A percentile compares a stretch with the other conserved stretches of the same genome.
These are phyloP conservation scores for Zelopaecilomyces penicillatus DNA, from an alignment of 2,329 filamentous ascomycete genomes.

Conservation along the genomic window DNA sequence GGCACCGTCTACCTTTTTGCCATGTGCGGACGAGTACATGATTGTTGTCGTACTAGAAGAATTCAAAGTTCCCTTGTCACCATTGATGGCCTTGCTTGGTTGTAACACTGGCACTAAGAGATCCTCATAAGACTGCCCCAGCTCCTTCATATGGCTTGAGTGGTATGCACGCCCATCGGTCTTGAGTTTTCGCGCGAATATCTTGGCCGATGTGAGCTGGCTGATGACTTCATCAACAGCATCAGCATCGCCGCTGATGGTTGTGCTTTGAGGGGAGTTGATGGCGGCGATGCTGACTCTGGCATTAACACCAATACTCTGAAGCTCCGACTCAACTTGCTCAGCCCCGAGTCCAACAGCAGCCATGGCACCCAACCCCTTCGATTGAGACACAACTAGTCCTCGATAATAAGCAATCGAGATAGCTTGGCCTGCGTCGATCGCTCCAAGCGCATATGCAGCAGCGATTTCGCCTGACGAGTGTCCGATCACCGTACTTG, in stretches of 20 bases:
- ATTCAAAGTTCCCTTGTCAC: background rate
- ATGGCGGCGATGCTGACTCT: conserved; percentile 15
- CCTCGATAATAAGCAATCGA: conserved; percentile 13
- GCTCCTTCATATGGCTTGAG: conserved; percentile 13
- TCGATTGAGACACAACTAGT: background rate
- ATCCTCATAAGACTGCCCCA: conserved; percentile 4
- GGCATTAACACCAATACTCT: conserved; percentile 6
- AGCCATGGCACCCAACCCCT: conserved; percentile 15
- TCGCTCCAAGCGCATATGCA: conserved; percentile 15
- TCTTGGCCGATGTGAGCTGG: conserved; percentile 4
- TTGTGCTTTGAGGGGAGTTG: conserved; percentile 17
- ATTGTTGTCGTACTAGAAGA: background rate
- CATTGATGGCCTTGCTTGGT: background rate
- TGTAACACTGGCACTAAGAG: background rate
- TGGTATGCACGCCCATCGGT: conserved; percentile 15
- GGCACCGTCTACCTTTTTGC: background rate
- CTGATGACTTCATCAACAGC: conserved; percentile 9
- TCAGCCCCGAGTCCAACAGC: conserved; percentile 12
- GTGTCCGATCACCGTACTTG: conserved; percentile 29
- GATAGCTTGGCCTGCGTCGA: conserved; percentile 12
- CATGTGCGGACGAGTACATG: conserved; percentile 8
- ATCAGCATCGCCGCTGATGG: conserved; percentile 14
- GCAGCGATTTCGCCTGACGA: conserved; percentile 24
- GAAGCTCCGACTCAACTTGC: conserved; percentile 8
- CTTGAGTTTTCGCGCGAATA: conserved; percentile 12